Conservation (phyloP, 352 stramenopile species). For the Plasmopara halstedii region DNA sequence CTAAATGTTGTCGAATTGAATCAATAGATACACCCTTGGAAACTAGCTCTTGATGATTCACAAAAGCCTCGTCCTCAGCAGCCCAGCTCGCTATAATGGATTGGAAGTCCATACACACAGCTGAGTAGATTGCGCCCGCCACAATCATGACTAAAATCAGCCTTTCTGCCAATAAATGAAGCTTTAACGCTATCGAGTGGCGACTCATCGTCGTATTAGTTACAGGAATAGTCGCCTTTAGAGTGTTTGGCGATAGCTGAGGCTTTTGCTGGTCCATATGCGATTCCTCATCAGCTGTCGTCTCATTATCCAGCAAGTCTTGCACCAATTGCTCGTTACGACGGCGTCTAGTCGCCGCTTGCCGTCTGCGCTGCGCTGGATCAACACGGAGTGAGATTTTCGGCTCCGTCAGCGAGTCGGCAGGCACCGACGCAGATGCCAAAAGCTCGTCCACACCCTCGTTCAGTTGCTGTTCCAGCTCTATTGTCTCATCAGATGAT, state of each 20-base stretch:
- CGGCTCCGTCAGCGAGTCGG: slow-evolving; percentile 9
- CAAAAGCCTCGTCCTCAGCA: slow-evolving; percentile 38
- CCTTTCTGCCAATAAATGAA: slow-evolving; percentile 52
- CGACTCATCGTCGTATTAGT: slow-evolving; percentile 35
- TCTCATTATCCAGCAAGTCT: slow-evolving; percentile 31
- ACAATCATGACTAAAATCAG: slow-evolving; percentile 49
- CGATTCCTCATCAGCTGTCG: not conserved
- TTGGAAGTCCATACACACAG: slow-evolving; percentile 38
- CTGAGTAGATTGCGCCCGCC: slow-evolving; percentile 36
- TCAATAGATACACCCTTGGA: slow-evolving; percentile 50
- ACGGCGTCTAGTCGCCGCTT: slow-evolving; percentile 48
- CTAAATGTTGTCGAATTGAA: slow-evolving; percentile 60
- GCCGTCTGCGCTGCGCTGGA: slow-evolving; percentile 54
- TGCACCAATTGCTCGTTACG: slow-evolving; percentile 54
- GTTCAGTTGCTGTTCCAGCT: slow-evolving; percentile 34
- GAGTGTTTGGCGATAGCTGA: not conserved
- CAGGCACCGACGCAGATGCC: not conserved
- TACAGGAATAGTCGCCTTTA: not conserved
- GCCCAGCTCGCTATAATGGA: slow-evolving; percentile 39
- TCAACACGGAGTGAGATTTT: slow-evolving; percentile 47
- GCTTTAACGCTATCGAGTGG: slow-evolving; percentile 41
- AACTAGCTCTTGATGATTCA: slow-evolving; percentile 58
- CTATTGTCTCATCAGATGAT: slow-evolving; percentile 3
- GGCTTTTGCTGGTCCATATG: slow-evolving; percentile 2
- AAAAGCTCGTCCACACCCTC: slow-evolving; percentile 41